phyloP scores from a whole-genome alignment of 257 asterid species.

The Plantago ovata region DNA sequence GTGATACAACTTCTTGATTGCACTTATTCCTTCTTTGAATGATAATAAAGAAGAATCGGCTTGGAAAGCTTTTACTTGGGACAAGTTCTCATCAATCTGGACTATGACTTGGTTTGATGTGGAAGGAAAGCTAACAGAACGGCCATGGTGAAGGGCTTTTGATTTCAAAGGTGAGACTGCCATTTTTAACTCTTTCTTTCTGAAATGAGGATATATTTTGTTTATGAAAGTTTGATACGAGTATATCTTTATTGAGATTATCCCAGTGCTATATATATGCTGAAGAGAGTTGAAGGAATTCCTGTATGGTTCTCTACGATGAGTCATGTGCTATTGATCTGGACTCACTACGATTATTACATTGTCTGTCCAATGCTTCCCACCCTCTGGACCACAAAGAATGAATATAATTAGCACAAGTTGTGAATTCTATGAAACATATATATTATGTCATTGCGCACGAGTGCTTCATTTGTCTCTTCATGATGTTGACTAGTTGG shows the following conservation, averaged over 20 bases:
- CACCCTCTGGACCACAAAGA: conserved; percentile 16
- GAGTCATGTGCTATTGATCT: neutral
- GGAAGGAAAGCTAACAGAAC: conserved; percentile 9
- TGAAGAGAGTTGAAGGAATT: neutral
- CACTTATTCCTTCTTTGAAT: neutral
- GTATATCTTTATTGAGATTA: neutral
- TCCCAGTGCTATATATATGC: neutral
- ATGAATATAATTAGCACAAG: neutral
- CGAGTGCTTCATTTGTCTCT: conserved; percentile 3
- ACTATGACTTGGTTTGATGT: conserved; percentile 2
- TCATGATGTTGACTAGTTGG: neutral
- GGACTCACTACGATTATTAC: neutral
- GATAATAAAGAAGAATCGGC: neutral
- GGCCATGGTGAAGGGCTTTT: neutral
- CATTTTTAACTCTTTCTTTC: neutral
- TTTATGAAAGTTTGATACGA: conserved; percentile 1
- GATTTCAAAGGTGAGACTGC: neutral
- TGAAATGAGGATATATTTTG: neutral
- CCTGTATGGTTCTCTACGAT: neutral
- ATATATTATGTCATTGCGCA: neutral
- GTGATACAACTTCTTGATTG: neutral
- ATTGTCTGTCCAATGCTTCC: conserved; percentile 1
- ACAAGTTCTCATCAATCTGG: conserved; percentile 3
- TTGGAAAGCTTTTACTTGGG: neutral
- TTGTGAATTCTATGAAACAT: neutral